phyloP scores from a whole-genome alignment of 352 stramenopile species.

The Thraustochytrium striatum region DNA sequence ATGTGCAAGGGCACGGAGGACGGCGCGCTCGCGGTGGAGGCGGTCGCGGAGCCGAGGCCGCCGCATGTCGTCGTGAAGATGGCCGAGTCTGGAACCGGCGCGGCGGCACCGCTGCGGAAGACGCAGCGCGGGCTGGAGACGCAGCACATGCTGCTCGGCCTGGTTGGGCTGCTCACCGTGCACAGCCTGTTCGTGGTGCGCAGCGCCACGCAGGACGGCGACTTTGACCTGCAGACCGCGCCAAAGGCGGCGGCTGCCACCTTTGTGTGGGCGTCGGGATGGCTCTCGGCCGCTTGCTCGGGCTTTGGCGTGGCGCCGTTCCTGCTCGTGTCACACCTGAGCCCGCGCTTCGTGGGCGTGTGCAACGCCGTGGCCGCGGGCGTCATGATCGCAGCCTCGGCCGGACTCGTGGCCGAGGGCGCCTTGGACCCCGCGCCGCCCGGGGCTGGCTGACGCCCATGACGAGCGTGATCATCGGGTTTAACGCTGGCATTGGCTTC shows the following conservation, averaged over 20 bases:
- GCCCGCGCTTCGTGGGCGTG: slow-evolving; percentile 63
- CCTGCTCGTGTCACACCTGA: slow-evolving; percentile 73
- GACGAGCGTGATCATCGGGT: slow-evolving; percentile 78
- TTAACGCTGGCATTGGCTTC: slow-evolving; percentile 85
- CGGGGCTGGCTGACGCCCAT: slow-evolving; percentile 52
- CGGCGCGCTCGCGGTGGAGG: neutral
- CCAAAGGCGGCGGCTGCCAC: slow-evolving; percentile 47
- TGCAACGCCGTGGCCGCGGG: slow-evolving; percentile 80
- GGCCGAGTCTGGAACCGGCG: too few species aligned
- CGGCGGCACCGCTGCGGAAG: too few species aligned
- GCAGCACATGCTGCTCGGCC: neutral
- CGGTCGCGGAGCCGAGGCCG: too few species aligned
- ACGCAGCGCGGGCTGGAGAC: too few species aligned
- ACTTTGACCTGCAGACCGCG: neutral
- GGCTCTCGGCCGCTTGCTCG: slow-evolving; percentile 91
- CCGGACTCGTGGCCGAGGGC: slow-evolving; percentile 88
- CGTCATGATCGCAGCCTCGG: slow-evolving; percentile 97
- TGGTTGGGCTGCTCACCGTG: slow-evolving; percentile 8
- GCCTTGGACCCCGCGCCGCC: slow-evolving; percentile 55
- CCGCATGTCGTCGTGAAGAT: too few species aligned
- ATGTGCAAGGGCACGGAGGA: neutral
- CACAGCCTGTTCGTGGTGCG: slow-evolving; percentile 43
- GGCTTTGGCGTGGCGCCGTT: slow-evolving; percentile 89
- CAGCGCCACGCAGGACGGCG: neutral
- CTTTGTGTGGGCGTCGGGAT: slow-evolving; percentile 92